Conservation (phyloP, 441 rosid genomes). For the Brassica balearica region DNA sequence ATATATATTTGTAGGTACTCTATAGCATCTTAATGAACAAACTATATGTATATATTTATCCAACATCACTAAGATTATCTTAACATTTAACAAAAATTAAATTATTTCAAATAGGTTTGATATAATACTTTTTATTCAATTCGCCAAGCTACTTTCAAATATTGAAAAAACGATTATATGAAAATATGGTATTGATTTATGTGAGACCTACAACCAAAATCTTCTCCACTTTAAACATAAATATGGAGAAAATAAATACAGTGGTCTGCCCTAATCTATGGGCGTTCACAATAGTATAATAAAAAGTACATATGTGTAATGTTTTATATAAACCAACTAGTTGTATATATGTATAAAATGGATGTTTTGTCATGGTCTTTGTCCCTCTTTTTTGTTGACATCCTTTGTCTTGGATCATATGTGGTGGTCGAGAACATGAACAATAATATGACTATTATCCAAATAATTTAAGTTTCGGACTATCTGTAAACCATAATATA, state of each 20-base stretch:
- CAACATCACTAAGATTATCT: background rate
- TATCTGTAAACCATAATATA: constrained; percentile 24
- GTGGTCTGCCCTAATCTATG: constrained; percentile 24
- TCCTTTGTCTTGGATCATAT: constrained; percentile 23
- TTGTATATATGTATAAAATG: constrained; percentile 17
- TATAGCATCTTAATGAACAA: constrained; percentile 1
- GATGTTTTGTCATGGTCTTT: constrained; percentile 23
- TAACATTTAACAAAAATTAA: background rate
- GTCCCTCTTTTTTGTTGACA: background rate
- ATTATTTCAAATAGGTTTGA: background rate
- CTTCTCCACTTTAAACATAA: constrained; percentile 7
- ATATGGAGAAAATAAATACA: constrained; percentile 17
- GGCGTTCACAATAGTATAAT: constrained; percentile 20
- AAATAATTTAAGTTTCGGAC: background rate
- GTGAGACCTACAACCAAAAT: constrained; percentile 16
- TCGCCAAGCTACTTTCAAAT: background rate
- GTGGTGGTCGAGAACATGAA: constrained; percentile 29
- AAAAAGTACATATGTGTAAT: background rate
- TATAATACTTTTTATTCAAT: background rate
- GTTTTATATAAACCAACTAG: background rate
- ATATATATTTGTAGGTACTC: background rate
- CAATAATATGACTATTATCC: background rate
- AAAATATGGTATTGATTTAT: constrained; percentile 9
- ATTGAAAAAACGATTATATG: background rate
- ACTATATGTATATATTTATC: background rate